phyloP scores from a whole-genome alignment of 805 yeast genomes.

The Cyberlindnera xishuangbannaensis region DNA sequence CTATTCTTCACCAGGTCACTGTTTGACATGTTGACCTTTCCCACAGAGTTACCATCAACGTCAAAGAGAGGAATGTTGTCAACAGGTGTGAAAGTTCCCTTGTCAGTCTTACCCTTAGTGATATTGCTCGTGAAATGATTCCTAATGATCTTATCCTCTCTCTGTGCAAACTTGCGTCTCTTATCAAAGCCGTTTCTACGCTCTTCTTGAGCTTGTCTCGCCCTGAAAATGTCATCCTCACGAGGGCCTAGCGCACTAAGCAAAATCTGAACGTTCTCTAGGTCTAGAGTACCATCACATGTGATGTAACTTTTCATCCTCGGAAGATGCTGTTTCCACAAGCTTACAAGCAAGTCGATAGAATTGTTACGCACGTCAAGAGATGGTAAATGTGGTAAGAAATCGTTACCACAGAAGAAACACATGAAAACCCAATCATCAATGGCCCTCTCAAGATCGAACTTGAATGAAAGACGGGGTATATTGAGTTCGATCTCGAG shows the following conservation, averaged over 20 bases:
- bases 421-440: slow-evolving; percentile 99
- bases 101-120: slow-evolving; percentile 62
- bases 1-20: slow-evolving; percentile 64
- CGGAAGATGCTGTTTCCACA: slow-evolving; percentile 79
- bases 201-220: slow-evolving; percentile 61
- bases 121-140: slow-evolving; percentile 44
- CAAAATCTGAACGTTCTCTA: slow-evolving; percentile 70
- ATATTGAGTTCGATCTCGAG: slow-evolving; percentile 73
- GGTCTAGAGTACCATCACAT: slow-evolving; percentile 78
- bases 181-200: slow-evolving; percentile 62
- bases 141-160: slow-evolving; percentile 40
- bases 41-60: slow-evolving; percentile 68
- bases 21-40: slow-evolving; percentile 59
- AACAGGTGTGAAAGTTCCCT: slow-evolving; percentile 65
- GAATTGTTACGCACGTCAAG: slow-evolving; percentile 94
- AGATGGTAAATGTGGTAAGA: slow-evolving; percentile 92
- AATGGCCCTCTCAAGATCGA: slow-evolving; percentile 89
- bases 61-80: slow-evolving; percentile 73
- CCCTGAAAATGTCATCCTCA: slow-evolving; percentile 74
- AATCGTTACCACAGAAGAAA: slow-evolving; percentile 97
- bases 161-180: slow-evolving; percentile 45
- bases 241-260: slow-evolving; percentile 58
- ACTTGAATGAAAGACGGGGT: slow-evolving; percentile 63
- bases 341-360: slow-evolving; percentile 68
- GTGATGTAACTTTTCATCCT: slow-evolving; percentile 72